A percentile compares a stretch with the other conserved stretches of the same genome.
Evolutionary conservation across 768 basidiomycete species (phyloP).

Genomic region (Piloderma croceum): DNA sequence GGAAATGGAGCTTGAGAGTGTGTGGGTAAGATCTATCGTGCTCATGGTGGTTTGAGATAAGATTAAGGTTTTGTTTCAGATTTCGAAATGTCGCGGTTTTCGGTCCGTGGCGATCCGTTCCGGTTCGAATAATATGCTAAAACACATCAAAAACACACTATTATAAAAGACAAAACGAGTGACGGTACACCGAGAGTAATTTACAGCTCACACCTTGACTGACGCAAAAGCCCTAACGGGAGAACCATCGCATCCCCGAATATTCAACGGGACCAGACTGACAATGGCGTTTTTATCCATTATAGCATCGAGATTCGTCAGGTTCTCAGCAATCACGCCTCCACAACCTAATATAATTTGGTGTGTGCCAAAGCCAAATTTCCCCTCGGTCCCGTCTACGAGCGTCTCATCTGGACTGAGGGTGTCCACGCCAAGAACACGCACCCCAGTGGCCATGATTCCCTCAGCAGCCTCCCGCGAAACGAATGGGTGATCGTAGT

Average conservation of each 20-base stretch:
- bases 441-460: slow-evolving; percentile 47
- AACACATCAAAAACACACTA: no score
- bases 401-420: slow-evolving; percentile 64
- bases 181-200: no score
- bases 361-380: slow-evolving; percentile 61
- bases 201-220: no score
- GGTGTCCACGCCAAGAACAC: slow-evolving; percentile 57
- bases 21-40: slow-evolving; percentile 53
- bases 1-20: slow-evolving; percentile 35
- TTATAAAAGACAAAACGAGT: no score
- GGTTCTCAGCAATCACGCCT: slow-evolving; percentile 65
- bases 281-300: slow-evolving; percentile 32
- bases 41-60: no score
- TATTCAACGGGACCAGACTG: slow-evolving; percentile 51
- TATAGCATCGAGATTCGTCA: slow-evolving; percentile 48
- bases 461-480: slow-evolving; percentile 44
- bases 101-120: no score
- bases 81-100: no score
- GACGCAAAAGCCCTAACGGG: slow-evolving; percentile 69
- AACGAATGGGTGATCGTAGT: slow-evolving; percentile 64
- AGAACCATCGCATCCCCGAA: slow-evolving; percentile 60
- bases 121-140: no score
- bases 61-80: no score
- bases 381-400: slow-evolving; percentile 28
- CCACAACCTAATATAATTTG: slow-evolving; percentile 52